Base-by-base conservation (phyloP, 768 basidiomycete genomes). In the Phanerochaete carnosa region DNA sequence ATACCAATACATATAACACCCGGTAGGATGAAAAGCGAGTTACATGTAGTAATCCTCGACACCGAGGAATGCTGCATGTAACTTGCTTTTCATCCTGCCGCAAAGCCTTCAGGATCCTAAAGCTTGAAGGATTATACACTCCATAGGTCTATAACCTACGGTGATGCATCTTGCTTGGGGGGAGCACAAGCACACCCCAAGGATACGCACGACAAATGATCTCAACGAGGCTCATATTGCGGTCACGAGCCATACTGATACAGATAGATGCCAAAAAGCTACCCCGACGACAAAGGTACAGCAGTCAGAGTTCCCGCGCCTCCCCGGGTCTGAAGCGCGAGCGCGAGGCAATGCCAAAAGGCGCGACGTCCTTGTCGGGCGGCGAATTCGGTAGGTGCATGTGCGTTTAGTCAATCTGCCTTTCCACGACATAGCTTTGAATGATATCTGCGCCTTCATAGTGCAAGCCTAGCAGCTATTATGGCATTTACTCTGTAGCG, bases 401-500 rank as follows among this genome's bases (percentile, higher is more conserved):
- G 50, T 39, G 28, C n/a, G 29, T 45, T 57, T 32, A 57, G 62
- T 59, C 49, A 39, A 49, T 45, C 55, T 49, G 59, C 57, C 45
- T 55, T 50, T 33, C 16, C 30, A 23, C 55, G 64, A 50, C 62
- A 54, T 54, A 55, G 45, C 33, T 60, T 63, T 61, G 47, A 61
- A 63, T 63, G 64, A 56, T 66, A 63, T 65, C 55, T 30, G 25
- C 57, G 55, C 7, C 66, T 59, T 64, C 63, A 63, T 59, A 50
- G 58, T 65, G 64, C 68, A 66, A 68, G 63, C 69, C 69, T 61
- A 66, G 68, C 55, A 62, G 64, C 62, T 65, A 61, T 51, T 33
- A 32, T 49, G 64, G 62, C 65, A 55, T 61, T 71, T 71, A 71
- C 70, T 71, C 70, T 71, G 65, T 46, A 61, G 30, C 29, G 45